Evolutionary conservation across 2,329 filamentous ascomycete species (phyloP).

Genomic region (Penicillium sp.): DNA sequence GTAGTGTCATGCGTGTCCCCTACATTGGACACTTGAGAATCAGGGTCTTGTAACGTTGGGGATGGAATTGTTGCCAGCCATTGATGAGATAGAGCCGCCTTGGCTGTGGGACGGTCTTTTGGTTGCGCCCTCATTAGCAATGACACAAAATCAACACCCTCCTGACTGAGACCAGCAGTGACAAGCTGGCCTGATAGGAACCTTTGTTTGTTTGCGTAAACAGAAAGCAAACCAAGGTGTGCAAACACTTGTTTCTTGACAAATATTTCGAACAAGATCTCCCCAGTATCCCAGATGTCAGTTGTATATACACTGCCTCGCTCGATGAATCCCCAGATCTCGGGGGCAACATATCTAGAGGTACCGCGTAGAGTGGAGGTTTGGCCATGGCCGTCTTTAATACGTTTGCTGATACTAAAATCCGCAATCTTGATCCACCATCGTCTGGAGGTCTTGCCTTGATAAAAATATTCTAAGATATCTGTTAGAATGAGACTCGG

Average conservation of each 20-base stretch:
- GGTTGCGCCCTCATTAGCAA: neutral
- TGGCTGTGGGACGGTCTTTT: neutral
- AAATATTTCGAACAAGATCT: neutral
- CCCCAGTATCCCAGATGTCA: neutral
- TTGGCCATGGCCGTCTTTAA: neutral
- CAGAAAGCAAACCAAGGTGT: neutral
- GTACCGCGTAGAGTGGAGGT: neutral
- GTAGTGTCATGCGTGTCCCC: neutral
- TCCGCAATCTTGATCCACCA: slow-evolving; percentile 1
- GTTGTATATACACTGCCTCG: neutral
- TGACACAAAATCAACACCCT: neutral
- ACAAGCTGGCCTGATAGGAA: neutral
- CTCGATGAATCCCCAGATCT: neutral
- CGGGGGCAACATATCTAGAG: neutral
- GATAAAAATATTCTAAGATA: neutral
- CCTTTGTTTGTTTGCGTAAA: neutral
- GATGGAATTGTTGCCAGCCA: neutral
- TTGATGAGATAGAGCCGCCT: neutral
- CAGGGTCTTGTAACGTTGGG: neutral
- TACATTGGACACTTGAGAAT: neutral
- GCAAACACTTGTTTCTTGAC: neutral
- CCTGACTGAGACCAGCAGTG: neutral
- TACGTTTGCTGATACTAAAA: slow-evolving; percentile 1
- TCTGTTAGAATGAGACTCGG: neutral
- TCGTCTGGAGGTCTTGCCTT: neutral